These are phyloP conservation scores for Rhizopogon salebrosus DNA, from an alignment of 768 basidiomycete genomes.

Conservation along the genomic window DNA sequence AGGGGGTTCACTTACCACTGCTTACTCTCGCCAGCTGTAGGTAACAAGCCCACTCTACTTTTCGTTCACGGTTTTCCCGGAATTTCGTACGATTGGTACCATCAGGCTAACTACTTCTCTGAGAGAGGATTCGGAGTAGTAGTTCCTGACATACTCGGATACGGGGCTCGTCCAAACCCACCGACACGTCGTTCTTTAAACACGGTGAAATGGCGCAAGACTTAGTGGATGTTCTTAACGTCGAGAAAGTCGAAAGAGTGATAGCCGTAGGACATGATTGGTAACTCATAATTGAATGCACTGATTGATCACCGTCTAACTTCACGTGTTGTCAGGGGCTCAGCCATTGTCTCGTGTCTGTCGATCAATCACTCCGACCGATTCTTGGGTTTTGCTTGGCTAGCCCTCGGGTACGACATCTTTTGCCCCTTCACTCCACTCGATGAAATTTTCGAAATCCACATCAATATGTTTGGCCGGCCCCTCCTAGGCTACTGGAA, in stretches of 20 bases:
- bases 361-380: constrained; percentile 34
- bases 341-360: constrained; percentile 26
- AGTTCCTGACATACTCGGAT: constrained; percentile 44
- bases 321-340: constrained; percentile 28
- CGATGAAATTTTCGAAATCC: constrained; percentile 18
- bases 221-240: constrained; percentile 33
- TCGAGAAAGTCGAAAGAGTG: constrained; percentile 25
- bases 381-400: constrained; percentile 36
- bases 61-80: constrained; percentile 44
- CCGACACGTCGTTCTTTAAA: constrained; percentile 21
- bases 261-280: constrained; percentile 39
- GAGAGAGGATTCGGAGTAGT: constrained; percentile 38
- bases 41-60: constrained; percentile 32
- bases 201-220: constrained; percentile 25
- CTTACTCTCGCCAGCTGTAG: constrained; percentile 19
- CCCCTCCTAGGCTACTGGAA: constrained; percentile 40
- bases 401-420: constrained; percentile 29
- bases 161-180: constrained; percentile 41
- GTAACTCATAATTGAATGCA: constrained; percentile 11
- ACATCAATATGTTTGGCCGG: constrained; percentile 25
- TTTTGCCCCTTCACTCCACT: constrained; percentile 24
- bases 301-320: background rate
- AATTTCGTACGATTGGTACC: constrained; percentile 37
- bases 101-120: constrained; percentile 33
- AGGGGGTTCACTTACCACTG: constrained; percentile 34